These are phyloP conservation scores for Chalciporus sp. DNA, from an alignment of 1,284 basidiomycete genomes.

Conservation along the genomic window DNA sequence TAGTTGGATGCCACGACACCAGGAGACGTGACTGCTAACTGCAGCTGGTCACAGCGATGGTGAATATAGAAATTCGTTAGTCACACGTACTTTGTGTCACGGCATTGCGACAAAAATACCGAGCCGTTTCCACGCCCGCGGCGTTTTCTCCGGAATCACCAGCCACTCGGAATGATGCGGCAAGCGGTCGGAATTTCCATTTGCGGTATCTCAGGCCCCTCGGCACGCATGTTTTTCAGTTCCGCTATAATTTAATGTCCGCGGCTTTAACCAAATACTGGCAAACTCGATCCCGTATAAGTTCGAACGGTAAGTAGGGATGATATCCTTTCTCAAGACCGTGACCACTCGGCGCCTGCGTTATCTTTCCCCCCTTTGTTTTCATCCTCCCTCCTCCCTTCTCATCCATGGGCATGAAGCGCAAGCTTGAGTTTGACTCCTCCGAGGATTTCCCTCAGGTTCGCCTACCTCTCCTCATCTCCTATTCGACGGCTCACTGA, in stretches of 20 bases:
- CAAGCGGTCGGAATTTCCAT: constrained; percentile 3
- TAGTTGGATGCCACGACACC: constrained; percentile 24
- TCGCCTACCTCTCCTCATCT: constrained; percentile 12
- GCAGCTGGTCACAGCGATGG: constrained; percentile 15
- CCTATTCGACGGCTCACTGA: constrained; percentile 19
- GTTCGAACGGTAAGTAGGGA: constrained; percentile 30
- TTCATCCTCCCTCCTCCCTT: constrained; percentile 29
- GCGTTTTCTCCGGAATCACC: constrained; percentile 1
- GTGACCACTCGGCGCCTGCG: constrained; percentile 15
- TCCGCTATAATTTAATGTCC: constrained; percentile 22
- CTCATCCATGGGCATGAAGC: constrained; percentile 63
- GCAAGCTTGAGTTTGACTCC: constrained; percentile 66
- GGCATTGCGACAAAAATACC: constrained; percentile 1
- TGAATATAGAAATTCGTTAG: constrained; percentile 9
- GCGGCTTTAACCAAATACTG: constrained; percentile 29
- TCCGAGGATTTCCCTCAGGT: constrained; percentile 55
- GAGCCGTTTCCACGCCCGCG: constrained; percentile 9
- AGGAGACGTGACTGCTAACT: constrained; percentile 19
- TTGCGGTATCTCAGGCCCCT: constrained; percentile 11
- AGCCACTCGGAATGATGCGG: constrained; percentile 34
- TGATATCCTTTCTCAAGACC: constrained; percentile 31
- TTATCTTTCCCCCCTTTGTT: constrained; percentile 13
- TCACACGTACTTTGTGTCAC: constrained; percentile 20
- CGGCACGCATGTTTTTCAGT: constrained; percentile 22
- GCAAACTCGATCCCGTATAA: constrained; percentile 33